Conservation (phyloP, 2,329 filamentous ascomycete genomes). For the Colletotrichum higginsianum region DNA sequence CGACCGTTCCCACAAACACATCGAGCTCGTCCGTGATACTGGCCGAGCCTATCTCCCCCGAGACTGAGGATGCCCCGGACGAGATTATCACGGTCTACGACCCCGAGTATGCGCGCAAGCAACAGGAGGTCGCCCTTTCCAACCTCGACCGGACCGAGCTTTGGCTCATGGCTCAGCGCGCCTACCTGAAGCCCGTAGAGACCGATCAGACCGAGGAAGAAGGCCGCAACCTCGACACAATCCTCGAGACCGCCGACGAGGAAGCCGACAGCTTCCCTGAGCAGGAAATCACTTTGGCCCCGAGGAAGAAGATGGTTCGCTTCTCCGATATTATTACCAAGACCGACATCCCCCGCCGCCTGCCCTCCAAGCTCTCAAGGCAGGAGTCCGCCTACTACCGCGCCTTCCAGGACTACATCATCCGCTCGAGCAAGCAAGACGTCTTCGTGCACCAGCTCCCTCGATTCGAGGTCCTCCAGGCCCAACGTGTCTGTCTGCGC, state of each 20-base stretch:
- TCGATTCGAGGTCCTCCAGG: slow-evolving; percentile 90
- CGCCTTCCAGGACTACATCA: slow-evolving; percentile 83
- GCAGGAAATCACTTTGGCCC: slow-evolving; percentile 46
- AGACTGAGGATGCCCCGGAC: slow-evolving; percentile 70
- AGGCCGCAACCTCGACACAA: slow-evolving; percentile 51
- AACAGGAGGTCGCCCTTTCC: slow-evolving; percentile 78
- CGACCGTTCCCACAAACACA: slow-evolving; percentile 49
- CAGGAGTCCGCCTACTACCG: slow-evolving; percentile 88
- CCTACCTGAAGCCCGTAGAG: slow-evolving; percentile 80
- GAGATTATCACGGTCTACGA: slow-evolving; percentile 81
- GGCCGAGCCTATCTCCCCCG: slow-evolving; percentile 58
- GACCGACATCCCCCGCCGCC: slow-evolving; percentile 62
- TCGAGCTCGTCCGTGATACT: slow-evolving; percentile 51
- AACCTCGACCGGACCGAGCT: slow-evolving; percentile 87
- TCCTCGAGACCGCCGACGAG: slow-evolving; percentile 53
- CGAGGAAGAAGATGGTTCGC: slow-evolving; percentile 81
- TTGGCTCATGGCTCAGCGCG: slow-evolving; percentile 88
- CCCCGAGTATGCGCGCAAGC: slow-evolving; percentile 80
- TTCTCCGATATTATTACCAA: slow-evolving; percentile 73
- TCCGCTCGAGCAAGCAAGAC: slow-evolving; percentile 77
- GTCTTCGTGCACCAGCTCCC: slow-evolving; percentile 88
- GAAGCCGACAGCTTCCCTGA: slow-evolving; percentile 50
- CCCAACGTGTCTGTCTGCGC: slow-evolving; percentile 81
- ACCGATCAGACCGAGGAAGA: slow-evolving; percentile 53
- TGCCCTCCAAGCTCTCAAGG: slow-evolving; percentile 67